phyloP scores from a whole-genome alignment of 73 alveolate genomes.

The Paramecium primaurelia region DNA sequence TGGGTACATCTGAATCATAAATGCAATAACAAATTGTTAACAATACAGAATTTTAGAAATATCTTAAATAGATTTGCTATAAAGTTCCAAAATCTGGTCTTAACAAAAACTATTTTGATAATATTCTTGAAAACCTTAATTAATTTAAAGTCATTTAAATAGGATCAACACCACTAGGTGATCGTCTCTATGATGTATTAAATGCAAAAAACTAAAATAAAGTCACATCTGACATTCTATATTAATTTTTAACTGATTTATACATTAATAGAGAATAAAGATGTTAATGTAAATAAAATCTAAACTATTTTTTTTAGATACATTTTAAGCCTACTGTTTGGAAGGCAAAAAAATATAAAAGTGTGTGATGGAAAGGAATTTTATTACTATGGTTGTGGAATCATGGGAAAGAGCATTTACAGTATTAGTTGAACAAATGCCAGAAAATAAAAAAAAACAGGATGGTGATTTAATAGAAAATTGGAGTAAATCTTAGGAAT shows the following conservation, averaged over 20 bases:
- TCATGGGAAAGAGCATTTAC: not conserved
- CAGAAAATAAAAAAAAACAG: not conserved
- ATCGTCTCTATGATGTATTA: not conserved
- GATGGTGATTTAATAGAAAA: conserved; percentile 17
- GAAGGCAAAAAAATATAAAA: not conserved
- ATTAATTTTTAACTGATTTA: not conserved
- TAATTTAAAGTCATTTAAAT: not conserved
- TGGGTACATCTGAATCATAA: not conserved
- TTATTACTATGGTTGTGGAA: not conserved
- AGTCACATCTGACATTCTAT: not conserved
- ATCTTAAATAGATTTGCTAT: not conserved
- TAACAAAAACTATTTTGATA: not conserved
- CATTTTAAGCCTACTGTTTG: not conserved
- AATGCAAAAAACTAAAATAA: not conserved
- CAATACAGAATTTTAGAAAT: not conserved
- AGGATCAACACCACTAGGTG: not conserved
- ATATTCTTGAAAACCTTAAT: not conserved
- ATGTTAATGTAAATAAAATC: not conserved
- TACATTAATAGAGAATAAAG: not conserved
- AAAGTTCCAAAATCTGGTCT: not conserved
- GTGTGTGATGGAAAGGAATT: not conserved
- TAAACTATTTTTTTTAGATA: not conserved
- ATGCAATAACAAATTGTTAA: not conserved
- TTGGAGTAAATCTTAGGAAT: not conserved
- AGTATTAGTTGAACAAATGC: not conserved